Base-by-base conservation (phyloP, 305 asterid genomes). In the Euphrasia arctica region DNA sequence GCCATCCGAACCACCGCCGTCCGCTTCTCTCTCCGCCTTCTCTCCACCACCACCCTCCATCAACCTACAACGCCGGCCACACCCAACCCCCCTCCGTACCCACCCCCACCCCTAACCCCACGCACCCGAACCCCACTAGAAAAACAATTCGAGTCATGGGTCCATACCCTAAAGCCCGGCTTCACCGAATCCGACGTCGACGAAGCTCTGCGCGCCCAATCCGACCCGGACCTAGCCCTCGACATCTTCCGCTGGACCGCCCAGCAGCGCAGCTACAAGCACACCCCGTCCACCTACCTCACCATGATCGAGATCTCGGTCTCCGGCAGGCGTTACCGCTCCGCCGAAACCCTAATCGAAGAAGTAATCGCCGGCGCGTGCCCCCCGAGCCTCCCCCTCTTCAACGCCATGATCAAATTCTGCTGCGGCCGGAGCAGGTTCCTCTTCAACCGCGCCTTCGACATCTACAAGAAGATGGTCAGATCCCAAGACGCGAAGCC, bases 161-260 rank as follows among this genome's bases (percentile, higher is more conserved):
- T 85, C 64, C 81, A 79, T 65, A 73, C 77, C 50, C 98, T 91
- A 60, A 81, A 73, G 75, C 91, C 96, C 22, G 95, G 98, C 1
- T 92, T 92, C 82, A 82, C 87, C 58, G 90, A 81, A 41, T 67
- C 81, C 67, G 91, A 92, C 75, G 97, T 92, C 54, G 77, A 72
- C 58, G 72, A 72, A 28, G 90, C 93, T 58, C 84, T 92, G 58
- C 75, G 48, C 1, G 74, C 91, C 73, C 97, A 89, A 70, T 52
- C 87, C 47, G 96, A 92, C 81, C 93, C 97, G 12, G 97, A 89
- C 75, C 75, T 89, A 28, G 92, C 98, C 48, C 91, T 89, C 66
- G 98, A 89, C 79, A 87, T 92, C 22, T 92, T 92, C 86, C 91
- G 96, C 5, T 92, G 97, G 96, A 89, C 97, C 0, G 86, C 96